Percentiles rank a stretch among this genome's conserved stretches.
These are phyloP conservation scores for Starmerella cellae DNA, from an alignment of 805 yeast species.

Conservation along the genomic window DNA sequence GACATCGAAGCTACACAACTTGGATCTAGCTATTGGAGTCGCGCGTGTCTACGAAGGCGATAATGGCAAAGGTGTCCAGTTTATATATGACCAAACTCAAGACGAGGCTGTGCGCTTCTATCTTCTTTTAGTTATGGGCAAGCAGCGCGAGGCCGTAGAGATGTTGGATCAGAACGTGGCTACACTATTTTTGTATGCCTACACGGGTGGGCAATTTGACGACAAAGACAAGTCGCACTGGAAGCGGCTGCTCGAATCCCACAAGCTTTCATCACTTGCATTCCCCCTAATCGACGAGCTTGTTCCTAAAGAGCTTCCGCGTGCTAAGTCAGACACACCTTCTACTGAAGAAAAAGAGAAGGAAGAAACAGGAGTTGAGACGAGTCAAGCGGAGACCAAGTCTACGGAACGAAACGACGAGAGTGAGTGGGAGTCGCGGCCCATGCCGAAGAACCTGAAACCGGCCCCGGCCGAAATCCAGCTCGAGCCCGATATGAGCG, in stretches of 20 bases:
- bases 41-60: slow-evolving; percentile 64
- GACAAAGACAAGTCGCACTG: neutral
- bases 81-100: neutral
- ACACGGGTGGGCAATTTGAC: slow-evolving; percentile 4
- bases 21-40: slow-evolving; percentile 64
- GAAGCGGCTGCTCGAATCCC: neutral
- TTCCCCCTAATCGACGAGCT: neutral
- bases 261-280: neutral
- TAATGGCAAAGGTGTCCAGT: slow-evolving; percentile 37
- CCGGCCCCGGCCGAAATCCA: slow-evolving; percentile 44
- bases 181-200: neutral
- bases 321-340: neutral
- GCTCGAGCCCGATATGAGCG: slow-evolving; percentile 66
- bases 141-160: neutral
- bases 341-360: neutral
- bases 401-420: neutral
- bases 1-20: slow-evolving; percentile 50
- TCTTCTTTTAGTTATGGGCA: neutral
- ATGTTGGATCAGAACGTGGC: neutral
- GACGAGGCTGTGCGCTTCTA: neutral
- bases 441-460: slow-evolving; percentile 10
- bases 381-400: neutral
- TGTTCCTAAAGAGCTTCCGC: neutral
- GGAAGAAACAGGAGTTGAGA: neutral
- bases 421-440: slow-evolving; percentile 37